Base-by-base conservation (phyloP, 805 yeast genomes). In the Kodamaea neixiangensis region DNA sequence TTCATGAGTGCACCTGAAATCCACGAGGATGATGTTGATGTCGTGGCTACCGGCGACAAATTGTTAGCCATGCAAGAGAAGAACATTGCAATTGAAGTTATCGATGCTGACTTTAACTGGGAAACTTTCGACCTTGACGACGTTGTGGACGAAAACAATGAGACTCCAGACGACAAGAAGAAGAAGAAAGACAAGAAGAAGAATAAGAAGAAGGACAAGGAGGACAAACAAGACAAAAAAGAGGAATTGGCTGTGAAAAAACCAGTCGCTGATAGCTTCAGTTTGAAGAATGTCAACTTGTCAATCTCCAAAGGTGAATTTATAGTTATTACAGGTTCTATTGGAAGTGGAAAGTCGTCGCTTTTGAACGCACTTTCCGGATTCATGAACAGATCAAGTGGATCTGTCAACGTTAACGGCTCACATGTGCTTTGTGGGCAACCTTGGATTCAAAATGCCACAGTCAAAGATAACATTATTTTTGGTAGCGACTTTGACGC, bases 391-490 rank as follows among this genome's bases (percentile, higher is more conserved):
- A 78, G 78, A 56, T 67, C 67, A 0, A 40, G 59, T 0, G 96
- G 96, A 38, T 48, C 61, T 0, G 72, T 86, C 2, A 66, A 67
- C 34, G 71, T 82, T 5, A 75, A 76, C 55, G 92, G 93, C 1
- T 68, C 76, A 0, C 54, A 80, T 7, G 60, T 82, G 22, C 60
- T 81, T 59, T 58, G 78, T 79, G 88, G 92, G 17, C 79, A 79
- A 40, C 93, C 92, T 13, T 89, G 96, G 96, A 81, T 89, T 40
- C 92, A 87, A 61, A 89, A 89, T 66, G 82, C 87, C 2, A 86
- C 96, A 0, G 83, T 90, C 19, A 79, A 80, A 58, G 90, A 87
- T 15, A 89, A 89, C 61, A 87, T 89, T 49, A 46, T 77, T n/a
- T 89, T 89, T 68, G 96, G 96, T 1, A 54, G 63, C 15, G 77